Conservation (phyloP, 768 basidiomycete genomes). For the Lentinula aciculospora region DNA sequence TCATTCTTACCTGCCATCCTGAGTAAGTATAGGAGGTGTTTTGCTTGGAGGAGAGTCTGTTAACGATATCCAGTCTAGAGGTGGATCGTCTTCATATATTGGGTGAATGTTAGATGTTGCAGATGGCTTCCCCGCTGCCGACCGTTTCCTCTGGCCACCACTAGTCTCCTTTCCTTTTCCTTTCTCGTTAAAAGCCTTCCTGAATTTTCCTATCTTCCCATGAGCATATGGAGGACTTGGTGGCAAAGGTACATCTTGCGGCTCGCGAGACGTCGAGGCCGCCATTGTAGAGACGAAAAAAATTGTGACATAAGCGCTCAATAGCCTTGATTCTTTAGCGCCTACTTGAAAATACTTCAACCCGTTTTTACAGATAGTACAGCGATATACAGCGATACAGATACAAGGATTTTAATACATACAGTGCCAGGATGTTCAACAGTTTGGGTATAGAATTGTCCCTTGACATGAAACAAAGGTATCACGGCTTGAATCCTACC, state of each 20-base stretch:
- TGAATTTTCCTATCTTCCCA: slow-evolving; percentile 14
- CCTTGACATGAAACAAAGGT: background rate
- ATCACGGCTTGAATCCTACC: slow-evolving; percentile 49
- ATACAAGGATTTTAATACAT: background rate
- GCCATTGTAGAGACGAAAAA: slow-evolving; percentile 27
- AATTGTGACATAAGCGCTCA: slow-evolving; percentile 2
- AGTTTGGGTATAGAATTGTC: background rate
- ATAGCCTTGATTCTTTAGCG: background rate
- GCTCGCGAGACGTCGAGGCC: slow-evolving; percentile 36
- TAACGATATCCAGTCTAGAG: slow-evolving; percentile 68
- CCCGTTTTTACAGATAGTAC: background rate
- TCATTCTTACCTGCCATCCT: slow-evolving; percentile 70
- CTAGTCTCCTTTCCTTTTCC: slow-evolving; percentile 27
- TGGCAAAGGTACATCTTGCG: slow-evolving; percentile 28
- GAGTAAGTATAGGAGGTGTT: slow-evolving; percentile 76
- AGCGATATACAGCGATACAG: background rate
- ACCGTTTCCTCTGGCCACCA: slow-evolving; percentile 16
- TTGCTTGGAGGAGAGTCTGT: slow-evolving; percentile 62
- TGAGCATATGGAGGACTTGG: slow-evolving; percentile 16
- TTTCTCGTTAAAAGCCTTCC: slow-evolving; percentile 46
- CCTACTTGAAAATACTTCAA: no score
- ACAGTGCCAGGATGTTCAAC: background rate
- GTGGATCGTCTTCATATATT: slow-evolving; percentile 18
- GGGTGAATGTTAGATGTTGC: background rate
- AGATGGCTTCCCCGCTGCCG: slow-evolving; percentile 10